Conservation (phyloP, 2,329 filamentous ascomycete genomes). For the Sporothrix pseudoabietina region DNA sequence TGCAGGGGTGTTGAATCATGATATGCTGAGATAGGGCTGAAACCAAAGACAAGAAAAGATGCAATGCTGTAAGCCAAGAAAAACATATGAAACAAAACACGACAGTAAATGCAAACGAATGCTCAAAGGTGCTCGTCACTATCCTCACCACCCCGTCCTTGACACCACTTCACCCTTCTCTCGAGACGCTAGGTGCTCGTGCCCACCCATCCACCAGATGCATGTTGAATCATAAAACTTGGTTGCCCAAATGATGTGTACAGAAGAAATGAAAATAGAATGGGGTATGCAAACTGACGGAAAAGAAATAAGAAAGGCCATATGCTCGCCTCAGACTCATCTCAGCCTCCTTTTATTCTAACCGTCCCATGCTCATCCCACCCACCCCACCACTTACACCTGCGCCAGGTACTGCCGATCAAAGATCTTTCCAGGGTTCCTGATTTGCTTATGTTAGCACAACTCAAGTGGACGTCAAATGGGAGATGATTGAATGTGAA, state of each 20-base stretch:
- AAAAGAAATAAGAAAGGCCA: not conserved
- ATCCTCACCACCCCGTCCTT: not conserved
- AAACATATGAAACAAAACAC: not conserved
- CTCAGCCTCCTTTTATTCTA: not conserved
- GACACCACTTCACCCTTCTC: not conserved
- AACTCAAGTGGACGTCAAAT: too few species aligned
- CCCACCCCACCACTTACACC: not conserved
- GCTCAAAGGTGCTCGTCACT: not conserved
- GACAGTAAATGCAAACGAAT: not conserved
- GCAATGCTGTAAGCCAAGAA: not conserved
- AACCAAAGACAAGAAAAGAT: not conserved
- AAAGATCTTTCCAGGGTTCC: constrained; percentile 88
- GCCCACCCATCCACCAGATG: not conserved
- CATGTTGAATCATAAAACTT: not conserved
- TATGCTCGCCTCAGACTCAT: too few species aligned
- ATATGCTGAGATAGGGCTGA: not conserved
- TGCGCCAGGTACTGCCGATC: constrained; percentile 51
- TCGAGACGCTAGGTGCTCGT: too few species aligned
- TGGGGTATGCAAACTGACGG: not conserved
- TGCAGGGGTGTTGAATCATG: not conserved
- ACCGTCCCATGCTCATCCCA: too few species aligned
- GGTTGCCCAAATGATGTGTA: constrained; percentile 24
- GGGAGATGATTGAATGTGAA: not conserved
- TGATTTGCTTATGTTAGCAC: constrained; percentile 31
- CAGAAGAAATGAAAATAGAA: not conserved